Evolutionary conservation across 1,284 basidiomycete genomes (phyloP).

Genomic region (Moniliella sp.): DNA sequence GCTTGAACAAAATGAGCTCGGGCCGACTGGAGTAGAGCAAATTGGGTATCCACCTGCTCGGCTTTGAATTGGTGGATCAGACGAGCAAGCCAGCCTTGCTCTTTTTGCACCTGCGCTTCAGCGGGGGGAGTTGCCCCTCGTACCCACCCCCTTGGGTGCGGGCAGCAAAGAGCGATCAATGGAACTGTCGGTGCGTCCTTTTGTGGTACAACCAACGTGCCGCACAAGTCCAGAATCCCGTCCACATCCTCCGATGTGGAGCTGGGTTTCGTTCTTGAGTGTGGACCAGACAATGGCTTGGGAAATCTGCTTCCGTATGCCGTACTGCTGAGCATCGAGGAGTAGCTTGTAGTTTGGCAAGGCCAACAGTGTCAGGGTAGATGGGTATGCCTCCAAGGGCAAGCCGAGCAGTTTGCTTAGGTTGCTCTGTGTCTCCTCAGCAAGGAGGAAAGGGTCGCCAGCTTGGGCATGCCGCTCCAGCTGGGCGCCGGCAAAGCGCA

Average conservation of each 20-base stretch:
- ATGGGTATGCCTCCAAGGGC: slow-evolving; percentile 24
- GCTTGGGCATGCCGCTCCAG: slow-evolving; percentile 16
- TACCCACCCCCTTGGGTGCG: slow-evolving; percentile 1
- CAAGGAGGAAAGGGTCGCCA: slow-evolving; percentile 16
- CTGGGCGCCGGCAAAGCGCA: slow-evolving; percentile 25
- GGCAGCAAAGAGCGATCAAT: too few relatives aligned
- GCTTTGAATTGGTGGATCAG: slow-evolving; percentile 28
- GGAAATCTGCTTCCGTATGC: slow-evolving; percentile 24
- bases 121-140: too few relatives aligned
- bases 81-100: slow-evolving; percentile 28
- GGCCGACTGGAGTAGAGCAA: slow-evolving; percentile 23
- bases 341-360: slow-evolving; percentile 22
- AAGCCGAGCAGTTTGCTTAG: slow-evolving; percentile 24
- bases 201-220: slow-evolving; percentile 20
- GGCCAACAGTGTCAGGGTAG: slow-evolving; percentile 26
- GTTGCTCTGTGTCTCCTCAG: slow-evolving; percentile 11
- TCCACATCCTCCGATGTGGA: slow-evolving; percentile 27
- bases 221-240: slow-evolving; percentile 26
- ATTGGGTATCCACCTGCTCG: slow-evolving; percentile 23
- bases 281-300: slow-evolving; percentile 27
- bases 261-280: slow-evolving; percentile 24
- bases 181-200: too few relatives aligned
- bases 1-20: slow-evolving; percentile 22
- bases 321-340: slow-evolving; percentile 18
- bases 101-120: slow-evolving; percentile 24